These are phyloP conservation scores for Cryptosporidium canis DNA, from an alignment of 169 alveolate genomes.

Conservation along the genomic window DNA sequence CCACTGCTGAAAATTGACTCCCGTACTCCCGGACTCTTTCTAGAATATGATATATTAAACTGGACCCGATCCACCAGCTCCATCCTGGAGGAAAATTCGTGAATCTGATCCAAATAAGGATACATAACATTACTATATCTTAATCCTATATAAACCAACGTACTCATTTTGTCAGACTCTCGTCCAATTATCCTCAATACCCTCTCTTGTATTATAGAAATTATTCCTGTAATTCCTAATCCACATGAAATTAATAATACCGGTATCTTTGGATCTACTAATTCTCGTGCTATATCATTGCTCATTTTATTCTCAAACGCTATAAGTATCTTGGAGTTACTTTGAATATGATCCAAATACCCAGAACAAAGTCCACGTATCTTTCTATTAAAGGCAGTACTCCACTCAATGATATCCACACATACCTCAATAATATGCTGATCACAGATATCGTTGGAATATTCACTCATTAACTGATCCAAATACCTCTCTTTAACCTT, in stretches of 20 bases:
- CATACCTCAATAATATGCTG: constrained; percentile 37
- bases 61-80: background rate
- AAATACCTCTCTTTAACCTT: background rate
- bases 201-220: constrained; percentile 61
- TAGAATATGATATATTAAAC: constrained; percentile 53
- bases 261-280: constrained; percentile 44
- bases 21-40: constrained; percentile 19
- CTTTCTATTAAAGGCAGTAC: constrained; percentile 38
- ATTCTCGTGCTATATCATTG: background rate
- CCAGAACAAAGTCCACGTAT: constrained; percentile 58
- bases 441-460: background rate
- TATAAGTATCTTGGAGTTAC: background rate
- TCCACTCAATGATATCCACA: constrained; percentile 65
- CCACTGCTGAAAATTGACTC: constrained; percentile 21
- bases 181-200: background rate
- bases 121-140: constrained; percentile 46
- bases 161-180: background rate
- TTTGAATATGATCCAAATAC: background rate
- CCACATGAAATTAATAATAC: constrained; percentile 42
- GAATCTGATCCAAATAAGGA: constrained; percentile 44
- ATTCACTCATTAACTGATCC: background rate
- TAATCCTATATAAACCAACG: constrained; percentile 35
- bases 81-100: background rate
- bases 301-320: constrained; percentile 29
- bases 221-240: constrained; percentile 63